Evolutionary conservation across 192 early-diverging fungal species (phyloP).

Genomic region (Podila verticillata): DNA sequence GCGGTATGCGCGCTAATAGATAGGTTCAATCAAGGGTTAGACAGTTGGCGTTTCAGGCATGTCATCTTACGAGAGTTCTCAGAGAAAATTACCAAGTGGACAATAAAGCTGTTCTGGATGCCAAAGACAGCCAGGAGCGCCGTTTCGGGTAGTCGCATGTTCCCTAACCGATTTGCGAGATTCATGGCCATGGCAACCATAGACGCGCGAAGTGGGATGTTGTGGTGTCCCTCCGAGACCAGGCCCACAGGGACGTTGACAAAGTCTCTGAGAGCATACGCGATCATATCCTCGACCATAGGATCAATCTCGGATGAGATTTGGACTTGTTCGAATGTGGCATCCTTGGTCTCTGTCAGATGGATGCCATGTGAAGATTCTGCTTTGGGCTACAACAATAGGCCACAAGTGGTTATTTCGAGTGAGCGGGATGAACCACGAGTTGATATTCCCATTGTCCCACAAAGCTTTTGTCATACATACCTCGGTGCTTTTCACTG

Average conservation of each 20-base stretch:
- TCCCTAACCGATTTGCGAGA: conserved; percentile 29
- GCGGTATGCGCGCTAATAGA: conserved; percentile 39
- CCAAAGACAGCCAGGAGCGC: conserved; percentile 60
- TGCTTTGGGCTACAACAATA: background rate
- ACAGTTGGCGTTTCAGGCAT: conserved; percentile 3
- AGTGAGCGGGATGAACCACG: too few relatives aligned
- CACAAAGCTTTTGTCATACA: background rate
- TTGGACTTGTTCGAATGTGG: conserved; percentile 2
- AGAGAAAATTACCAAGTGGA: conserved; percentile 58
- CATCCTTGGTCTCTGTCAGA: conserved; percentile 13
- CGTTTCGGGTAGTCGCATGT: conserved; percentile 53
- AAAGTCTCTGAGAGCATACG: conserved; percentile 38
- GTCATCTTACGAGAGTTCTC: too few relatives aligned
- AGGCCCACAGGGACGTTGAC: conserved; percentile 42
- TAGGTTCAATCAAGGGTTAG: background rate
- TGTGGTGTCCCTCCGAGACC: conserved; percentile 35
- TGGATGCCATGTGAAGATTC: background rate
- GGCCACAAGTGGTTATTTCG: too few relatives aligned
- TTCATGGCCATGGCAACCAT: conserved; percentile 55
- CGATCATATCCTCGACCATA: conserved; percentile 45
- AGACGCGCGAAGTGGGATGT: conserved; percentile 30
- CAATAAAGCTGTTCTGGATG: conserved; percentile 64
- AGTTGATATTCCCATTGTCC: too few relatives aligned
- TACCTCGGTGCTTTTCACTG: conserved; percentile 5
- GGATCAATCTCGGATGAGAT: conserved; percentile 38